Evolutionary conservation across 495 filamentous ascomycete species (phyloP).

Genomic region (Xylaria curta): DNA sequence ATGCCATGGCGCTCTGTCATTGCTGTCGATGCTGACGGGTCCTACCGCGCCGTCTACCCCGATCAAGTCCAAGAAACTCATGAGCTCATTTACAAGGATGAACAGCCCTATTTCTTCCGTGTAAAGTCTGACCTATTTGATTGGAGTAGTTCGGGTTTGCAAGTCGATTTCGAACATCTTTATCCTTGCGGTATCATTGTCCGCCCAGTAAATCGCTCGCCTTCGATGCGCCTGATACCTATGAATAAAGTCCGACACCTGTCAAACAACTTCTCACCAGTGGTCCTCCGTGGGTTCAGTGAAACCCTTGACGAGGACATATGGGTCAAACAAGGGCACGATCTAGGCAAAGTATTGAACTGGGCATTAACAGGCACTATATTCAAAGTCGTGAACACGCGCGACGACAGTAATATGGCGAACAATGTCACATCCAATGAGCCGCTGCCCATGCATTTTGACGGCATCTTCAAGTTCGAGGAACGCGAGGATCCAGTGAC

Average conservation of each 20-base stretch:
- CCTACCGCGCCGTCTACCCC: conserved; percentile 12
- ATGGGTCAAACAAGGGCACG: conserved; percentile 1
- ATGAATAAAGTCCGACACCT: conserved; percentile 11
- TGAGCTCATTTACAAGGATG: conserved; percentile 11
- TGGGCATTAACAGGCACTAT: neutral
- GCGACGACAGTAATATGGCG: neutral
- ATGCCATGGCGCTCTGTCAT: conserved; percentile 17
- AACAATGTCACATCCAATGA: neutral
- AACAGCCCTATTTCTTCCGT: conserved; percentile 7
- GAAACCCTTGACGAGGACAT: conserved; percentile 9
- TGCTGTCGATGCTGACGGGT: conserved; percentile 10
- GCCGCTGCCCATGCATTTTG: neutral
- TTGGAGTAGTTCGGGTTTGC: conserved; percentile 1
- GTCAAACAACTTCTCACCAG: conserved; percentile 16
- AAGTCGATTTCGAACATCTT: conserved; percentile 14
- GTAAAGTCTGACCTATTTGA: conserved; percentile 12
- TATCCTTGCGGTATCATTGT: conserved; percentile 16
- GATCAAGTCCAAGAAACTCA: conserved; percentile 11
- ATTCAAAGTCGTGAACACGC: neutral
- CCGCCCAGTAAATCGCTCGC: conserved; percentile 6
- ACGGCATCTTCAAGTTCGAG: neutral
- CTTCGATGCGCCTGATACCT: conserved; percentile 13
- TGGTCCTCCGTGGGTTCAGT: neutral
- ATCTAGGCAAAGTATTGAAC: neutral
- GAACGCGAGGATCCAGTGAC: neutral